phyloP scores from a whole-genome alignment of 208 protist species.

The Ichthyophonus hoferi region DNA sequence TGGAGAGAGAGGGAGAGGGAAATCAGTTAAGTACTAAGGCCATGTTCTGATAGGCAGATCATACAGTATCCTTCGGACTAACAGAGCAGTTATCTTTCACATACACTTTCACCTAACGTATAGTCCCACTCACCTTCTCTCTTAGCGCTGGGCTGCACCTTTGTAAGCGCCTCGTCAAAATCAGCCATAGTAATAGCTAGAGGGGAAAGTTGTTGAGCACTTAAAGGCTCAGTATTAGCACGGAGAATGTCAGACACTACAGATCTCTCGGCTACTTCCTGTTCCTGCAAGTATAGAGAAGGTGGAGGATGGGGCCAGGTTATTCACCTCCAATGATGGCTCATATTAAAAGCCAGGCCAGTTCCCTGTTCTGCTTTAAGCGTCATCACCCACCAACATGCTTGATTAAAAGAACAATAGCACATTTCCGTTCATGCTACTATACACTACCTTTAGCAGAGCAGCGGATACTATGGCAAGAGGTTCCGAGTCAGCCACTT shows the following conservation, averaged over 20 bases:
- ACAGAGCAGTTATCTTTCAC: no score
- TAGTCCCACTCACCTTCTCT: constrained; percentile 76
- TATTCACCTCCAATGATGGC: no score
- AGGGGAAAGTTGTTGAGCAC: constrained; percentile 42
- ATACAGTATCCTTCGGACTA: no score
- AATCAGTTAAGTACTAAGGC: no score
- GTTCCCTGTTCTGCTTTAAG: no score
- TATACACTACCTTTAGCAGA: no score
- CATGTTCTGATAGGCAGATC: no score
- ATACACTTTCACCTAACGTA: no score
- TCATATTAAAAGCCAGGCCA: no score
- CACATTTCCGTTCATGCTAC: no score
- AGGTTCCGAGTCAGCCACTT: background rate
- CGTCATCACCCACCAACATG: no score
- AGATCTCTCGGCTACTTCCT: background rate
- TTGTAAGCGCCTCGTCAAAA: constrained; percentile 74
- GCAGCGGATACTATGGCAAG: background rate
- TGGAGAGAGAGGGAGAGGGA: background rate
- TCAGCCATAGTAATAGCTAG: constrained; percentile 58
- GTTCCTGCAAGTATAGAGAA: background rate
- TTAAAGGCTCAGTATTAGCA: constrained; percentile 29
- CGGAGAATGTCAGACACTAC: constrained; percentile 31
- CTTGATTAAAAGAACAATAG: no score
- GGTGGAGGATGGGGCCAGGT: background rate
- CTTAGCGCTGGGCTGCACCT: constrained; percentile 90